Conservation (phyloP, 2,329 filamentous ascomycete genomes). For the Nemania diffusa region DNA sequence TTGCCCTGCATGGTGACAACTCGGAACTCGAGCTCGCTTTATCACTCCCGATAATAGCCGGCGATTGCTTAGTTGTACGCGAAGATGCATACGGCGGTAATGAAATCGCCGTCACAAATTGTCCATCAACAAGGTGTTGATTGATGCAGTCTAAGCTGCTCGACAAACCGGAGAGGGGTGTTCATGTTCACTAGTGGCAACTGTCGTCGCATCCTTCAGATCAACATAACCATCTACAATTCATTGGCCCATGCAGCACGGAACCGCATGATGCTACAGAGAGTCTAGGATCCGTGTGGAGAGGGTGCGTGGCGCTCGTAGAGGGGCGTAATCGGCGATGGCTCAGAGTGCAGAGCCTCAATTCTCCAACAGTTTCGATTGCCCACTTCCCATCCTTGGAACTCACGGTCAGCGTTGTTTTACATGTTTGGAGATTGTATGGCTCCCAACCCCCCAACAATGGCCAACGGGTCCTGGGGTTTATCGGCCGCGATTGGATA, state of each 20-base stretch:
- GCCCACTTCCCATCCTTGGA: constrained; percentile 17
- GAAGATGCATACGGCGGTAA: constrained; percentile 22
- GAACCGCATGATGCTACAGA: constrained; percentile 17
- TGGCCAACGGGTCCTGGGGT: neutral
- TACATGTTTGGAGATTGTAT: constrained; percentile 14
- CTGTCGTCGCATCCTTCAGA: constrained; percentile 26
- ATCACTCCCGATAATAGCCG: constrained; percentile 28
- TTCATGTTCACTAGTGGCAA: constrained; percentile 19
- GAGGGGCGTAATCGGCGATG: constrained; percentile 25
- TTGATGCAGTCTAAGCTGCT: constrained; percentile 19
- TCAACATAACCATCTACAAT: constrained; percentile 21
- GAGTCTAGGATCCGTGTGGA: constrained; percentile 11
- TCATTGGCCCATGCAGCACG: constrained; percentile 27
- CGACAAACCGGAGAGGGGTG: constrained; percentile 19
- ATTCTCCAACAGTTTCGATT: constrained; percentile 11
- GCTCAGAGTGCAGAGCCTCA: constrained; percentile 31
- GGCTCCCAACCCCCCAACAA: constrained; percentile 8
- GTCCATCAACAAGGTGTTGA: constrained; percentile 16
- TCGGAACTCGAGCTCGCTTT: constrained; percentile 10
- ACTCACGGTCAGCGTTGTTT: constrained; percentile 19
- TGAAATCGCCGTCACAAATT: constrained; percentile 9
- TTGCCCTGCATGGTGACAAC: constrained; percentile 22
- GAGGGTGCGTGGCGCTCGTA: constrained; percentile 22
- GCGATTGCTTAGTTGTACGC: constrained; percentile 19
- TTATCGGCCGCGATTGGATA: constrained; percentile 20